Percentiles rank a stretch among this genome's conserved stretches.
These are phyloP conservation scores for Penicillium sp. DNA, from an alignment of 2,329 filamentous ascomycete species.

Conservation along the genomic window DNA sequence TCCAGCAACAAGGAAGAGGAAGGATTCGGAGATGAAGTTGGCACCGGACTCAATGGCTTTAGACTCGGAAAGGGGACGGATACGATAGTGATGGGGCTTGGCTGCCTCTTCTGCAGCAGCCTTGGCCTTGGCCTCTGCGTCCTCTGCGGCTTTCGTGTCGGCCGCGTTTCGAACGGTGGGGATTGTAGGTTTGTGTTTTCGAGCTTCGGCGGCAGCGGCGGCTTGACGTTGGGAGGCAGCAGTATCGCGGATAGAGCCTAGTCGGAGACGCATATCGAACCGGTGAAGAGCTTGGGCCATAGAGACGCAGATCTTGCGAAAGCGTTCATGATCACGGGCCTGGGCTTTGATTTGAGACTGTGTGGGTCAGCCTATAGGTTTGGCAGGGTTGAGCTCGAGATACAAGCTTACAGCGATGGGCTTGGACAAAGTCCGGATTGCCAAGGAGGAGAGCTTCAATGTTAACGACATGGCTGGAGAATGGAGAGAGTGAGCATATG, in stretches of 20 bases:
- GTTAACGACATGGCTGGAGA: conserved; percentile 60
- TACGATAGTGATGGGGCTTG: conserved; percentile 53
- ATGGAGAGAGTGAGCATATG: not conserved
- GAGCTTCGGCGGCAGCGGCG: conserved; percentile 56
- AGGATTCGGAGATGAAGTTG: conserved; percentile 67
- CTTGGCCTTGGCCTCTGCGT: conserved; percentile 46
- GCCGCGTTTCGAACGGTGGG: conserved; percentile 64
- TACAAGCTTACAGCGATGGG: conserved; percentile 60
- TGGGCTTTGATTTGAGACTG: conserved; percentile 68
- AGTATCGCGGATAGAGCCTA: conserved; percentile 64
- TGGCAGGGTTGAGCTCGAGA: not conserved
- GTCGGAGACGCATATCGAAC: conserved; percentile 66
- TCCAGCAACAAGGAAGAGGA: conserved; percentile 65
- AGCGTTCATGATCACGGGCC: conserved; percentile 67
- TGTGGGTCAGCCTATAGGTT: conserved; percentile 23
- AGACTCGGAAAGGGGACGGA: conserved; percentile 64
- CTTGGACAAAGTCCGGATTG: conserved; percentile 65
- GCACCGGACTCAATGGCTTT: conserved; percentile 69
- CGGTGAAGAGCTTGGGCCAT: conserved; percentile 65
- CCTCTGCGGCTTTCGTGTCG: conserved; percentile 58
- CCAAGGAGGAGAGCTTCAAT: conserved; percentile 65
- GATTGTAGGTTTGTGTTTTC: conserved; percentile 52
- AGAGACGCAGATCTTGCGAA: conserved; percentile 60
- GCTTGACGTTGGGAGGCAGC: conserved; percentile 50
- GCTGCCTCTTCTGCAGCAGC: conserved; percentile 48